A percentile compares a stretch with the other conserved stretches of the same genome.
Evolutionary conservation across 768 basidiomycete genomes (phyloP).

Genomic region (Boletus sp.): DNA sequence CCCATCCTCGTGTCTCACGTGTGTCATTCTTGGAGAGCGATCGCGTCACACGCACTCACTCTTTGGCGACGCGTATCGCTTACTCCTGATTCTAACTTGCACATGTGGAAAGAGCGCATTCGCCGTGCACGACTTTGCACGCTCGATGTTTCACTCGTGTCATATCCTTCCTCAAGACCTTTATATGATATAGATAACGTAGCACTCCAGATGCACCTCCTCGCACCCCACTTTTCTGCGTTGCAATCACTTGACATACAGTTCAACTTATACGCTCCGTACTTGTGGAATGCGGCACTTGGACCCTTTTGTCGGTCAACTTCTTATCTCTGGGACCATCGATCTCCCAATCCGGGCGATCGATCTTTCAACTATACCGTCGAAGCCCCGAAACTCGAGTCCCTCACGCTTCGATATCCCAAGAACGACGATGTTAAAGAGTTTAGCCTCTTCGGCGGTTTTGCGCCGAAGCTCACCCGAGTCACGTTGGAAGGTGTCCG

Average conservation of each 20-base stretch:
- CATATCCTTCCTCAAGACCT: slow-evolving; percentile 25
- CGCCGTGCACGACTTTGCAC: slow-evolving; percentile 58
- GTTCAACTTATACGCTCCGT: slow-evolving; percentile 56
- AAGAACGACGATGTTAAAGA: slow-evolving; percentile 69
- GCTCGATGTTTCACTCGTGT: slow-evolving; percentile 57
- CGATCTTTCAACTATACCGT: slow-evolving; percentile 20
- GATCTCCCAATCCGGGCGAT: slow-evolving; percentile 10
- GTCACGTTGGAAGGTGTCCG: slow-evolving; percentile 64
- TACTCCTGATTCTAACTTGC: slow-evolving; percentile 37
- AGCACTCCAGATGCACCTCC: slow-evolving; percentile 61
- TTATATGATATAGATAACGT: slow-evolving; percentile 41
- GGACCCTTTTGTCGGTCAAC: slow-evolving; percentile 47
- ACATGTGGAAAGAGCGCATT: slow-evolving; percentile 66
- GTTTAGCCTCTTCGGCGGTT: slow-evolving; percentile 61
- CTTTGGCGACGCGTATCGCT: slow-evolving; percentile 66
- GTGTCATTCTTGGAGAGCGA: slow-evolving; percentile 60
- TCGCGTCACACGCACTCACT: slow-evolving; percentile 57
- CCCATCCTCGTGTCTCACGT: slow-evolving; percentile 68
- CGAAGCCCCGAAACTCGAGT: slow-evolving; percentile 47
- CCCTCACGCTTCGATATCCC: slow-evolving; percentile 57
- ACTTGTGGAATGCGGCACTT: slow-evolving; percentile 67
- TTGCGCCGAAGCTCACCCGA: slow-evolving; percentile 54
- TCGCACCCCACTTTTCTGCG: slow-evolving; percentile 45
- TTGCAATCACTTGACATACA: slow-evolving; percentile 63
- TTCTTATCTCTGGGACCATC: slow-evolving; percentile 25